Base-by-base conservation (phyloP, 495 filamentous ascomycete species). In the Aspergillus mulundensis region DNA sequence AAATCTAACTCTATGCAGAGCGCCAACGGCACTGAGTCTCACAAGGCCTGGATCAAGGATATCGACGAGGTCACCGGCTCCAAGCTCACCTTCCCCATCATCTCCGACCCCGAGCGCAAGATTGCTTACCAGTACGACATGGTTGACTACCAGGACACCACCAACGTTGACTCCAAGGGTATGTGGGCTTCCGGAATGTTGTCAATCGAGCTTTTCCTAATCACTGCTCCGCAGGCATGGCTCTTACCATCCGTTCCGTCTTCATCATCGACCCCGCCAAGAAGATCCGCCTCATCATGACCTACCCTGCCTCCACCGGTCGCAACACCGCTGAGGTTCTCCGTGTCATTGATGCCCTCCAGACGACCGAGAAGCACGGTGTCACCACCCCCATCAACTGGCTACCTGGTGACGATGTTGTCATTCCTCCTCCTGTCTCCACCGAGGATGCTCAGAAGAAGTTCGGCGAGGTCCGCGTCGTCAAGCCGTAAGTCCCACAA, bases 181-280 rank as follows among this genome's bases (percentile, higher is more conserved):
- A 54, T 41, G 63, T 57, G 16, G 20, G 16, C 14, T 2, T 25
- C 23, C 12, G 38, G n/a, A 40, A 32, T 3, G 16, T n/a, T 28
- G 16, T 18, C 4, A 0, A 19, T 19, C 23, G 16, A 20, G 12
- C 25, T 23, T 12, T 8, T 6, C 14, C 56, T 48, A 62, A 49
- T 25, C 4, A 46, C 1, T 20, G 46, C 59, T 16, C 16, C 28
- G 14, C 39, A 63, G 61, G 63, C 30, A 91, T 96, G 65, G 91
- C 94, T 54, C 96, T 97, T 77, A 97, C 94, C 70, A 97, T 98
- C 80, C 92, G 94, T 68, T 95, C 90, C 61, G 95, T 97, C 74
- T 98, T 97, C 83, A 80, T 97, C 79, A 95, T 98, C 73, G 94
- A 97, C 80, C 95, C 94, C 53, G 95, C 87, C 82, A 97, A 97